These are phyloP conservation scores for Leccinum disarticulatum DNA, from an alignment of 768 basidiomycete genomes.

Conservation along the genomic window DNA sequence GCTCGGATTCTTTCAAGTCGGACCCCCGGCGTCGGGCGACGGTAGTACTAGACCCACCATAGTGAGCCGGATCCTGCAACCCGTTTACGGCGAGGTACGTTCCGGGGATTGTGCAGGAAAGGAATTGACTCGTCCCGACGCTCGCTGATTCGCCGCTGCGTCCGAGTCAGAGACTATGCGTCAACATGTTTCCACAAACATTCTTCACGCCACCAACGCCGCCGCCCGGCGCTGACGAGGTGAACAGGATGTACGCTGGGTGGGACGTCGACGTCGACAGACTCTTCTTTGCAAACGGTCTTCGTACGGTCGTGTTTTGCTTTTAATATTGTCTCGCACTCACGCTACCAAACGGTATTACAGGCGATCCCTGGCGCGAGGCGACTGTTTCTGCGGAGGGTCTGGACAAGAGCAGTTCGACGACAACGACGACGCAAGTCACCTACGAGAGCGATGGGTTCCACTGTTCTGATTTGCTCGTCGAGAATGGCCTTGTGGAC, in stretches of 20 bases:
- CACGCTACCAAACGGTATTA: neutral
- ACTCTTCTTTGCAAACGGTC: neutral
- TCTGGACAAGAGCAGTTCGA: constrained; percentile 29
- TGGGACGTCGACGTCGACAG: neutral
- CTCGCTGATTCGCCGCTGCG: neutral
- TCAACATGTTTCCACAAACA: neutral
- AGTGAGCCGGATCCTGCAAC: neutral
- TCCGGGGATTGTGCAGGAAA: neutral
- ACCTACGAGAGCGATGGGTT: neutral
- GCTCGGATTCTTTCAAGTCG: constrained; percentile 51
- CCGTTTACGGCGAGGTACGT: neutral
- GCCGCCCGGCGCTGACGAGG: neutral
- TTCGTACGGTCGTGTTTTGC: neutral
- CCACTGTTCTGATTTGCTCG: neutral
- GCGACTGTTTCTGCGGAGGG: constrained; percentile 63
- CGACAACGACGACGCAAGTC: neutral
- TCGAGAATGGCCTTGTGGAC: neutral
- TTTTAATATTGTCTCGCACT: neutral
- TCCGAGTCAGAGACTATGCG: neutral
- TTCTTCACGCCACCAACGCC: neutral
- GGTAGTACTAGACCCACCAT: neutral
- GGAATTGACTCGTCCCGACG: neutral
- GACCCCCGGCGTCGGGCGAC: constrained; percentile 31
- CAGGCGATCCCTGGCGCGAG: constrained; percentile 74
- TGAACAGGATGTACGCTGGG: neutral